Conservation (phyloP, 768 basidiomycete genomes). For the Auricularia sp. region DNA sequence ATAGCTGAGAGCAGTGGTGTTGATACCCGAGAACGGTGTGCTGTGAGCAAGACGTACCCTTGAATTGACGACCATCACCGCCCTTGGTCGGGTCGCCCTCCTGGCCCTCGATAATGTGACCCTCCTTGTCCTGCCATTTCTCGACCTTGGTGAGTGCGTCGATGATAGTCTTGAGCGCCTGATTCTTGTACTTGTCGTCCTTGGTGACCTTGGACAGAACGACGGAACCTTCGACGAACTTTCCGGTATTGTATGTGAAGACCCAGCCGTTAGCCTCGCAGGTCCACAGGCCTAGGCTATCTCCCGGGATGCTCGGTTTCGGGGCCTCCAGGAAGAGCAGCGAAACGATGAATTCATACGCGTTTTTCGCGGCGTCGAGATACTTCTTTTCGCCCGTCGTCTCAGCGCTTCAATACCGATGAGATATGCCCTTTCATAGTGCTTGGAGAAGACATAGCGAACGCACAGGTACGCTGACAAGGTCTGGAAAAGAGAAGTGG, state of each 20-base stretch:
- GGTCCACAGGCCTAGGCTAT: slow-evolving; percentile 36
- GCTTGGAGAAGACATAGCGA: not conserved
- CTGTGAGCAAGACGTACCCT: not conserved
- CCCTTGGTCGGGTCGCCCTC: not conserved
- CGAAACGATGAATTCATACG: slow-evolving; percentile 38
- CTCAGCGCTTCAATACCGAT: slow-evolving; percentile 26
- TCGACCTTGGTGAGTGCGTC: slow-evolving; percentile 32
- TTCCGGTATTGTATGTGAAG: slow-evolving; percentile 48
- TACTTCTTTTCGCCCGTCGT: slow-evolving; percentile 36
- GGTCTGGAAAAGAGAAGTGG: not conserved
- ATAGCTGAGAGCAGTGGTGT: not conserved
- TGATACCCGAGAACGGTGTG: too few species aligned
- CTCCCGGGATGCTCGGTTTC: slow-evolving; percentile 29
- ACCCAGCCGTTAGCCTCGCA: slow-evolving; percentile 39
- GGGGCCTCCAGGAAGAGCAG: slow-evolving; percentile 33
- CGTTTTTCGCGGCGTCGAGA: slow-evolving; percentile 34
- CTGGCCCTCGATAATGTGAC: slow-evolving; percentile 42
- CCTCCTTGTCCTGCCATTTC: slow-evolving; percentile 38
- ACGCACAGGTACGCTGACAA: not conserved
- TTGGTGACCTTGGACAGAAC: slow-evolving; percentile 35
- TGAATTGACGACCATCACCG: not conserved
- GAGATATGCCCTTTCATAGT: not conserved
- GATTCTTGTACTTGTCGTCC: slow-evolving; percentile 30
- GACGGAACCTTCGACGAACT: slow-evolving; percentile 42
- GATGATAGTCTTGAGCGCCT: slow-evolving; percentile 28